Conservation (phyloP, 192 early-diverging fungal species). For the Paraglomus brasilianum region DNA sequence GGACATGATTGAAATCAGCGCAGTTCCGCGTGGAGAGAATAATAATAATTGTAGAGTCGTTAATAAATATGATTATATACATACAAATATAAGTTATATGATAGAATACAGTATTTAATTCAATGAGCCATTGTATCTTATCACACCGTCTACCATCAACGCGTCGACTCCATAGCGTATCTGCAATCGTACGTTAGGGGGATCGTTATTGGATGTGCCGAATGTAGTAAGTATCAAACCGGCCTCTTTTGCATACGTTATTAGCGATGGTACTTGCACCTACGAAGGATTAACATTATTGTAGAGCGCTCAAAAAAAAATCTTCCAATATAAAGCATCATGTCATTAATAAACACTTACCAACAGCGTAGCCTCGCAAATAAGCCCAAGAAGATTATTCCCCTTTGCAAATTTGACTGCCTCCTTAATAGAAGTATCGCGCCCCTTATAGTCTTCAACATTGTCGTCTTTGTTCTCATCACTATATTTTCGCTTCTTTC, state of each 20-base stretch:
- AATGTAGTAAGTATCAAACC: slow-evolving; percentile 91
- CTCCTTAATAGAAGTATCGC: slow-evolving; percentile 81
- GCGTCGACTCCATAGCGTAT: slow-evolving; percentile 89
- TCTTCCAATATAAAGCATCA: not conserved
- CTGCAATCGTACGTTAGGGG: slow-evolving; percentile 66
- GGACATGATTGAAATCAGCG: no score
- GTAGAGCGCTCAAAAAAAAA: not conserved
- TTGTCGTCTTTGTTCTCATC: not conserved
- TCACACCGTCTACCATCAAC: slow-evolving; percentile 69
- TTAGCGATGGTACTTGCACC: slow-evolving; percentile 88
- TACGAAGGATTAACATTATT: slow-evolving; percentile 36
- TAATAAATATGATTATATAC: no score
- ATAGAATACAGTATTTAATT: no score
- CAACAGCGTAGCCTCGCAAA: slow-evolving; percentile 87
- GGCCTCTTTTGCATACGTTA: slow-evolving; percentile 89
- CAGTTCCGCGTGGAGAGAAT: no score
- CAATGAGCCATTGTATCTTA: slow-evolving; percentile 40
- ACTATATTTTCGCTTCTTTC: slow-evolving; percentile 31
- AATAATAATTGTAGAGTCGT: no score
- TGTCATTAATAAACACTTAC: slow-evolving; percentile 48
- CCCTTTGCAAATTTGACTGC: slow-evolving; percentile 90
- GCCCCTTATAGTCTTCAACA: slow-evolving; percentile 40
- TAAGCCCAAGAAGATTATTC: slow-evolving; percentile 89
- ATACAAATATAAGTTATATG: no score
- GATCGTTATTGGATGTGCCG: slow-evolving; percentile 73